These are phyloP conservation scores for Protomyces macrosporus DNA, from an alignment of 1,139 yeast genomes.

Conservation along the genomic window DNA sequence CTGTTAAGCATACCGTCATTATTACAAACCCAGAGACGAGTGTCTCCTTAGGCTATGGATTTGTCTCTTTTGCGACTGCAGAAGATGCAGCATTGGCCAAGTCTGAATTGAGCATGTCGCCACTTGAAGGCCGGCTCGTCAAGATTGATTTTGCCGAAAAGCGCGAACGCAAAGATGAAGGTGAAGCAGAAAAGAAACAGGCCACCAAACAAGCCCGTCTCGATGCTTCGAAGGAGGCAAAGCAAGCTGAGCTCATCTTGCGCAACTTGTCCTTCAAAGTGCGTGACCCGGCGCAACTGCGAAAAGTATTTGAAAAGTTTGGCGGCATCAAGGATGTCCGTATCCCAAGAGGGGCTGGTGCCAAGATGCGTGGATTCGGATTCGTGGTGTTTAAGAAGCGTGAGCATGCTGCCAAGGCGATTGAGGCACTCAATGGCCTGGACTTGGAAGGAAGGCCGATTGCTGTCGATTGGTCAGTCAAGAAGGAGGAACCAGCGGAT, in stretches of 20 bases:
- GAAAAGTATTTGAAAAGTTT: constrained; percentile 62
- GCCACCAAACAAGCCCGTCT: constrained; percentile 34
- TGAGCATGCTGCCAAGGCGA: constrained; percentile 72
- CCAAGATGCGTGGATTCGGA: constrained; percentile 91
- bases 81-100: constrained; percentile 81
- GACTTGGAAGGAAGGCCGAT: constrained; percentile 87
- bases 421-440: constrained; percentile 64
- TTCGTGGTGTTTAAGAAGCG: constrained; percentile 85
- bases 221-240: constrained; percentile 30
- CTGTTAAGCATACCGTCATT: constrained; percentile 90
- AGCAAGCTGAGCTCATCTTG: constrained; percentile 50
- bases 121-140: constrained; percentile 60
- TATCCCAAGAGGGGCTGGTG: constrained; percentile 82
- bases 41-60: constrained; percentile 85
- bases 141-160: constrained; percentile 86
- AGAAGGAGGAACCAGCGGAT: constrained; percentile 67
- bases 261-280: constrained; percentile 96
- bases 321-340: constrained; percentile 88
- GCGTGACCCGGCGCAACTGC: constrained; percentile 66
- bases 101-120: constrained; percentile 57
- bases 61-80: constrained; percentile 79
- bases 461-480: constrained; percentile 89
- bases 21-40: constrained; percentile 70
- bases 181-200: constrained; percentile 32
- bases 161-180: constrained; percentile 64